Percentiles rank a stretch among this genome's conserved stretches.
Conservation (phyloP, 2,329 filamentous ascomycete species). For the Cladophialophora bantiana region DNA sequence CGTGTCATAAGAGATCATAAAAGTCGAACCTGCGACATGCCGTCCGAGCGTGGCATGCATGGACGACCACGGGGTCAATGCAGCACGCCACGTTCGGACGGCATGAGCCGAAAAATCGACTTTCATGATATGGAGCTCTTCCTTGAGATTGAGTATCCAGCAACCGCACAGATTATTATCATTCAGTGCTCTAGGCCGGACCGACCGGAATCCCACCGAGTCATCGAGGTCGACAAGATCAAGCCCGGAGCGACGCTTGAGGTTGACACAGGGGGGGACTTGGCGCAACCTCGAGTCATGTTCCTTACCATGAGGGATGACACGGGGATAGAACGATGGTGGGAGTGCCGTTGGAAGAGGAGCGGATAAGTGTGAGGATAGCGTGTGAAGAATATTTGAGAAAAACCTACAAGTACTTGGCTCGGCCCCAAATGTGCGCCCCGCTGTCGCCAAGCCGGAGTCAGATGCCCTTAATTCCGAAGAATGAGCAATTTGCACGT, state of each 20-base stretch:
- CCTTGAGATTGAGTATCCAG: conserved; percentile 7
- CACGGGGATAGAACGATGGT: neutral
- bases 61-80: neutral
- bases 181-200: conserved; percentile 10
- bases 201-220: too few relatives aligned
- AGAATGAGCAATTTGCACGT: too few relatives aligned
- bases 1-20: too few relatives aligned
- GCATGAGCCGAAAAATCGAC: conserved; percentile 5
- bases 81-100: neutral
- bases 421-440: too few relatives aligned
- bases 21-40: neutral
- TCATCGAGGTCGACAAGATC: neutral
- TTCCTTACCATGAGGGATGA: neutral
- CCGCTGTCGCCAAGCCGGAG: too few relatives aligned
- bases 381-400: too few relatives aligned
- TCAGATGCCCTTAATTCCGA: too few relatives aligned
- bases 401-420: too few relatives aligned
- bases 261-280: neutral
- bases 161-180: conserved; percentile 9
- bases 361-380: too few relatives aligned
- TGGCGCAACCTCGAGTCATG: neutral
- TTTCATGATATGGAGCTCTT: conserved; percentile 17
- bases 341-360: conserved; percentile 5
- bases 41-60: neutral
- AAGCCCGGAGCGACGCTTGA: neutral